These are phyloP conservation scores for Kurtzmaniella natalensis DNA, from an alignment of 1,139 yeast genomes.

Conservation along the genomic window DNA sequence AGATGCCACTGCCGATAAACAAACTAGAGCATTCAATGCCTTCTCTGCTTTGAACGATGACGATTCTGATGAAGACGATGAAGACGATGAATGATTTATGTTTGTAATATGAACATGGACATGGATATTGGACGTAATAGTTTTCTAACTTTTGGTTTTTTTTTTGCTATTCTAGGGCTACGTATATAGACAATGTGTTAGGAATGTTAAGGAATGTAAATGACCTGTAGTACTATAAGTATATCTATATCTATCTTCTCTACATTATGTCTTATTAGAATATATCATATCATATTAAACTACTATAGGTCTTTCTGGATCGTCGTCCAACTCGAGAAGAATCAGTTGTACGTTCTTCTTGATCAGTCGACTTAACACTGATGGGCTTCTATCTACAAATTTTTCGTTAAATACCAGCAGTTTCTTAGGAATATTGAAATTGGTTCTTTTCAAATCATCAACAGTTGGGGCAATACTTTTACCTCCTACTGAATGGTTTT, in stretches of 20 bases:
- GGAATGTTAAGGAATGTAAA: not conserved
- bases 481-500: not conserved
- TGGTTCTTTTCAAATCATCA: not conserved
- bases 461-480: not conserved
- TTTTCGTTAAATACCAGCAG: not conserved
- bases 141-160: not conserved
- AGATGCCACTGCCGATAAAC: constrained; percentile 66
- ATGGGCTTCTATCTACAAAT: constrained; percentile 10
- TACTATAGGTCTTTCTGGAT: not conserved
- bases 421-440: no score
- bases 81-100: constrained; percentile 7
- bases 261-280: not conserved
- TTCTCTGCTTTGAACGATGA: constrained; percentile 73
- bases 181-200: constrained; percentile 7
- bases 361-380: constrained; percentile 12
- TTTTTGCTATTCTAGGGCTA: not conserved
- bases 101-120: not conserved
- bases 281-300: not conserved
- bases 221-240: not conserved
- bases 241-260: not conserved
- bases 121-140: not conserved
- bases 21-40: constrained; percentile 65
- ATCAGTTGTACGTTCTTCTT: constrained; percentile 1
- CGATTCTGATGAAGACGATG: constrained; percentile 40
- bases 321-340: constrained; percentile 3